phyloP scores from a whole-genome alignment of 805 yeast species.

The Saccharomycopsis fermentans region DNA sequence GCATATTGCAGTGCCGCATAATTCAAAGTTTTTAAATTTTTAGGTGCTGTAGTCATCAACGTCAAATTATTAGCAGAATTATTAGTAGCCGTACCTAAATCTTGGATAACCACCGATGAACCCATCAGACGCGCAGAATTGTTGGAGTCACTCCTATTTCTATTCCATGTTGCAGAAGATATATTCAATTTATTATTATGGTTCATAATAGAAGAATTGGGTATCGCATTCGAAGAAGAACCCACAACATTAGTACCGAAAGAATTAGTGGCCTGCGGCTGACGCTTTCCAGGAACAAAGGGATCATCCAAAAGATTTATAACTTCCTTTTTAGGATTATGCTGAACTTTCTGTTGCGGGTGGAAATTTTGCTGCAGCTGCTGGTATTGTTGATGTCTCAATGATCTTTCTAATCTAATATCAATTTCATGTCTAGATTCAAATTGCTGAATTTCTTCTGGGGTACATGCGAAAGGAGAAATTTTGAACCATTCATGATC shows the following conservation, averaged over 20 bases:
- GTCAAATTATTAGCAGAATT: slow-evolving; percentile 2
- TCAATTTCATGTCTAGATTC: slow-evolving; percentile 90
- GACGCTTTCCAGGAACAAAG: neutral
- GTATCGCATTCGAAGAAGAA: neutral
- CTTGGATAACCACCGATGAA: neutral
- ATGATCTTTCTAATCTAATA: slow-evolving; percentile 33
- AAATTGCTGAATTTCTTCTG: slow-evolving; percentile 51
- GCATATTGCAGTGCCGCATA: neutral
- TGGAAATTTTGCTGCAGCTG: neutral
- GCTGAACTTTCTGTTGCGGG: neutral
- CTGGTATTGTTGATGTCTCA: slow-evolving; percentile 8
- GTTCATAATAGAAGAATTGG: neutral
- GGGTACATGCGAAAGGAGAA: slow-evolving; percentile 54
- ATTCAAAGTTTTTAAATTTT: neutral
- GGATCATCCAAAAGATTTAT: neutral
- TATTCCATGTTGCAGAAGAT: neutral
- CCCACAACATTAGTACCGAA: neutral
- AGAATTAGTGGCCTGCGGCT: neutral
- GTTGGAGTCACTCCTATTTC: slow-evolving; percentile 5
- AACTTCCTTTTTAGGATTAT: neutral
- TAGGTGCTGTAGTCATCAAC: neutral
- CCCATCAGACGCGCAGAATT: neutral
- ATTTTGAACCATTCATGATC: slow-evolving; percentile 56
- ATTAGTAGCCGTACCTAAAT: neutral
- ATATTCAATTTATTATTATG: neutral